Conservation (phyloP, 306 rosid species). For the Cicer judaicum region DNA sequence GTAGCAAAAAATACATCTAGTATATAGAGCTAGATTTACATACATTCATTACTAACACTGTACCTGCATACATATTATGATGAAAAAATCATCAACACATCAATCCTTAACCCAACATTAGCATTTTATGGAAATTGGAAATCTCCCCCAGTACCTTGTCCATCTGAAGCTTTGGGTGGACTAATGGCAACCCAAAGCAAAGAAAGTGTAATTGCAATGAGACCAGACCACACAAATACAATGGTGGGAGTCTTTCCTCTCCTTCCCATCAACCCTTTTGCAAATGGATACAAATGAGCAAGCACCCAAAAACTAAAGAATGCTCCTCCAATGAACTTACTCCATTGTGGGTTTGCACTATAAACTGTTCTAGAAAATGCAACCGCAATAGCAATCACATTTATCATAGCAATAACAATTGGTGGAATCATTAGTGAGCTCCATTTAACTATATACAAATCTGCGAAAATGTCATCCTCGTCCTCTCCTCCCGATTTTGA, state of each 20-base stretch:
- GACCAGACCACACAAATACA: conserved; percentile 65
- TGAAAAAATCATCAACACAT: conserved; percentile 2
- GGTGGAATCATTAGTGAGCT: conserved; percentile 58
- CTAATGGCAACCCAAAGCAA: conserved; percentile 53
- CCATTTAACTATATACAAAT: conserved; percentile 62
- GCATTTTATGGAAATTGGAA: conserved; percentile 55
- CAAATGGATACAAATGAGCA: conserved; percentile 64
- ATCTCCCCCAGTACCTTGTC: conserved; percentile 33
- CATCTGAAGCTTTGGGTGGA: conserved; percentile 40
- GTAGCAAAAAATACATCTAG: neutral
- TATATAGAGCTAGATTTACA: conserved; percentile 9
- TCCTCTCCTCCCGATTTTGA: conserved; percentile 53
- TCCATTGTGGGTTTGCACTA: conserved; percentile 51
- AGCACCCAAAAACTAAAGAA: conserved; percentile 66
- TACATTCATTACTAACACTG: neutral
- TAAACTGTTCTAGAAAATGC: conserved; percentile 53
- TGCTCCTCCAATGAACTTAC: conserved; percentile 58
- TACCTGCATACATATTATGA: neutral
- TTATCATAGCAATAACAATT: conserved; percentile 55
- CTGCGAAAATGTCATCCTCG: conserved; percentile 48
- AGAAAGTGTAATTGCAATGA: conserved; percentile 59
- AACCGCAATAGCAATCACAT: conserved; percentile 48
- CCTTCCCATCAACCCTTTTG: conserved; percentile 65
- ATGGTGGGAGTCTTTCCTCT: conserved; percentile 62
- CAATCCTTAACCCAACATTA: neutral